Conservation (phyloP, 2,329 filamentous ascomycete genomes). For the Didymella lethalis region DNA sequence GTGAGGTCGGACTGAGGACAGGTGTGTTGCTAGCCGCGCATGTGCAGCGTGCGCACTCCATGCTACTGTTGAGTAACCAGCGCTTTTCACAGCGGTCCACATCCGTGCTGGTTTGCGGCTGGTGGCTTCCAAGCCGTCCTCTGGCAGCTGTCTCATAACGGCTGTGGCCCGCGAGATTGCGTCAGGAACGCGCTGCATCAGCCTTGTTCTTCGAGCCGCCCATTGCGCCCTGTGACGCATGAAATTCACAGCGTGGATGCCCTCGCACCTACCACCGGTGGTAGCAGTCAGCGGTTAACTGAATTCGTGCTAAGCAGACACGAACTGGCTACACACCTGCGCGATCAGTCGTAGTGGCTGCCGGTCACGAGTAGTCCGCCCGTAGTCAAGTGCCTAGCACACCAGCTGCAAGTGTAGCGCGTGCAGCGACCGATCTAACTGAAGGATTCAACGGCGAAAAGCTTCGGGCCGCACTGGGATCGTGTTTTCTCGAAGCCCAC, state of each 20-base stretch:
- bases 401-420: conserved; percentile 31
- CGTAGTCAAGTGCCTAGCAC: conserved; percentile 40
- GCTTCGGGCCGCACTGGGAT: conserved; percentile 51
- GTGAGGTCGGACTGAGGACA: conserved; percentile 32
- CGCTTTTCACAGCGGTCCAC: conserved; percentile 23
- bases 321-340: conserved; percentile 46
- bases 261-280: conserved; percentile 18
- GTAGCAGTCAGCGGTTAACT: conserved; percentile 37
- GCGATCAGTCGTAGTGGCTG: conserved; percentile 44
- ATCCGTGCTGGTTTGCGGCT: conserved; percentile 34
- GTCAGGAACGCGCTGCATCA: conserved; percentile 54
- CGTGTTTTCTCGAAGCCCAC: conserved; percentile 49
- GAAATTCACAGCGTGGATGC: conserved; percentile 34
- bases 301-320: conserved; percentile 33
- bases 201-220: conserved; percentile 52
- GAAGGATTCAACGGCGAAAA: conserved; percentile 47
- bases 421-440: conserved; percentile 46
- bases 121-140: conserved; percentile 37
- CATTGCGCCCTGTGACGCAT: conserved; percentile 46
- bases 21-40: conserved; percentile 31
- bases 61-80: conserved; percentile 44
- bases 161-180: conserved; percentile 51
- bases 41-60: conserved; percentile 33
- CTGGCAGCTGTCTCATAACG: conserved; percentile 48
- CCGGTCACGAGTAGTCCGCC: conserved; percentile 9